These are phyloP conservation scores for Podila clonocystis DNA, from an alignment of 192 early-diverging fungal species.

Conservation along the genomic window DNA sequence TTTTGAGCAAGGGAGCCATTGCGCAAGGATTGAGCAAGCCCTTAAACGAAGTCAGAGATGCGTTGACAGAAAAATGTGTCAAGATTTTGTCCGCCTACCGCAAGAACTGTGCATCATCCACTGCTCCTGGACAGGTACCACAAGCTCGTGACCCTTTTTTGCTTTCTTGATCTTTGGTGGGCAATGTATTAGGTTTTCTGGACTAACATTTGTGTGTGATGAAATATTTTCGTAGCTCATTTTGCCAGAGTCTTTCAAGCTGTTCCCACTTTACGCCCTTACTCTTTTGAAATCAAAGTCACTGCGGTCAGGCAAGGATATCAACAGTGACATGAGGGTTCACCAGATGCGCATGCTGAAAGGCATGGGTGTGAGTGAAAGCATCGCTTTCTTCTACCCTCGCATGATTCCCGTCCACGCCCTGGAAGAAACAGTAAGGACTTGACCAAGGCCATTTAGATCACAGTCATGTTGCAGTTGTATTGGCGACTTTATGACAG, in stretches of 20 bases:
- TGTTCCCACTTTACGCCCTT: slow-evolving; percentile 90
- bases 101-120: slow-evolving; percentile 88
- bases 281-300: slow-evolving; percentile 87
- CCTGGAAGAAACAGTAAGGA: slow-evolving; percentile 37
- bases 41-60: slow-evolving; percentile 80
- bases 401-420: slow-evolving; percentile 78
- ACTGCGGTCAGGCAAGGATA: slow-evolving; percentile 75
- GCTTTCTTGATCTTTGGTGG: background rate
- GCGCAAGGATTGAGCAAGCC: slow-evolving; percentile 76
- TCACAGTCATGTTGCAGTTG: no score
- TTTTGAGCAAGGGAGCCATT: slow-evolving; percentile 84
- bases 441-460: no score
- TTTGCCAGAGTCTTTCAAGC: slow-evolving; percentile 95
- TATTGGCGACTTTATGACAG: no score
- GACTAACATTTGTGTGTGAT: background rate
- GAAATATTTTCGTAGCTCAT: slow-evolving; percentile 70
- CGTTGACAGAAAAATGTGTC: slow-evolving; percentile 88
- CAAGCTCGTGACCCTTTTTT: background rate
- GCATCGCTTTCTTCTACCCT: slow-evolving; percentile 88
- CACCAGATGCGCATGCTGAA: slow-evolving; percentile 84
- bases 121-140: slow-evolving; percentile 80
- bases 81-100: slow-evolving; percentile 92
- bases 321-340: slow-evolving; percentile 85
- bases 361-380: slow-evolving; percentile 76
- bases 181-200: background rate